phyloP scores from a whole-genome alignment of 305 asterid species.

The Fraxinus sp. region DNA sequence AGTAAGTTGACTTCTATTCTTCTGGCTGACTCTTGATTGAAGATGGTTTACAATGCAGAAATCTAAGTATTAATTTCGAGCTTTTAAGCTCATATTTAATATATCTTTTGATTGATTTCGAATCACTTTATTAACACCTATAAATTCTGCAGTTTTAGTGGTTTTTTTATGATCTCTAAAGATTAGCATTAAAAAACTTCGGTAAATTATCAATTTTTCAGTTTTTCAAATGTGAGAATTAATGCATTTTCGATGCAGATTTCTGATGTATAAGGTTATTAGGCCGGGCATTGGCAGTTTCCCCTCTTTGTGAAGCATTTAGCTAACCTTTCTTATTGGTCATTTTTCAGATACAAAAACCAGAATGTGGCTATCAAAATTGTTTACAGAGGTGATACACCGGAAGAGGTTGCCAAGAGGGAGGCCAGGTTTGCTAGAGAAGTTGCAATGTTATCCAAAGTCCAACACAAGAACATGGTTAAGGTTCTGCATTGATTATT shows the following conservation, averaged over 20 bases:
- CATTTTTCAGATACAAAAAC: conserved; percentile 67
- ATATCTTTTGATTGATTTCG: neutral
- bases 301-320: neutral
- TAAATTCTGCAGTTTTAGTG: neutral
- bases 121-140: neutral
- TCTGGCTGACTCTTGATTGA: conserved; percentile 26
- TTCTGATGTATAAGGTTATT: neutral
- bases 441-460: conserved; percentile 88
- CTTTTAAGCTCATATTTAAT: neutral
- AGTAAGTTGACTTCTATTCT: conserved; percentile 62
- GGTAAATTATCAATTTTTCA: neutral
- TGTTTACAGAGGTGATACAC: conserved; percentile 72
- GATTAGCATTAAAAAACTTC: neutral
- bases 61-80: neutral
- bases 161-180: neutral
- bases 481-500: conserved; percentile 52
- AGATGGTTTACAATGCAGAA: neutral
- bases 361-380: conserved; percentile 92
- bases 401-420: conserved; percentile 76
- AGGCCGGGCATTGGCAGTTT: neutral
- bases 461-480: conserved; percentile 91
- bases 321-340: conserved; percentile 7
- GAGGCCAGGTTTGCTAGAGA: conserved; percentile 85
- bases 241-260: neutral
- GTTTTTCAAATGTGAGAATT: neutral